phyloP scores from a whole-genome alignment of 192 early-diverging fungal genomes.

The Backusella luteola region DNA sequence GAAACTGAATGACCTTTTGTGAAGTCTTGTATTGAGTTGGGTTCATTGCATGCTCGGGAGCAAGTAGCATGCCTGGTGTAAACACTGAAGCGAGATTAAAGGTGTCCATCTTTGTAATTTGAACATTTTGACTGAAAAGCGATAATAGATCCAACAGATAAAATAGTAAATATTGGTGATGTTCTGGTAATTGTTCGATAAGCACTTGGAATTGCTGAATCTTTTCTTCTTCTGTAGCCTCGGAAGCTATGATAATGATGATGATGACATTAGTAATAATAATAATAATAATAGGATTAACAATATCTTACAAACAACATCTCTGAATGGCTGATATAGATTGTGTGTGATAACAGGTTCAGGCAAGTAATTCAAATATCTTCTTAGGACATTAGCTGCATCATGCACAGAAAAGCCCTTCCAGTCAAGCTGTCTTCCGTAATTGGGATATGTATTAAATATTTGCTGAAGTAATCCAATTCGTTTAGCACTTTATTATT shows the following conservation, averaged over 20 bases:
- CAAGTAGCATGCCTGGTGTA: constrained; percentile 69
- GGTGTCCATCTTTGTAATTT: constrained; percentile 65
- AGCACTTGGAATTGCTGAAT: constrained; percentile 50
- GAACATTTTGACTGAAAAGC: constrained; percentile 44
- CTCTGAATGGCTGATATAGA: constrained; percentile 62
- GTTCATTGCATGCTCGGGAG: constrained; percentile 63
- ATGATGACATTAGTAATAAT: neutral
- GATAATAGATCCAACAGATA: constrained; percentile 66
- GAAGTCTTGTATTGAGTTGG: constrained; percentile 72
- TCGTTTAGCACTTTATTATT: constrained; percentile 56
- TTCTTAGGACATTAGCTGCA: constrained; percentile 67
- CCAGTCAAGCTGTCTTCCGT: constrained; percentile 65
- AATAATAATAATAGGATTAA: too few species aligned
- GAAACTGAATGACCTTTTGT: constrained; percentile 67
- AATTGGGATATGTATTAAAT: constrained; percentile 64
- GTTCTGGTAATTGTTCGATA: constrained; percentile 52
- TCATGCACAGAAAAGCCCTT: constrained; percentile 73
- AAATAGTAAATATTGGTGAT: constrained; percentile 64
- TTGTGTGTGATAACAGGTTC: constrained; percentile 67
- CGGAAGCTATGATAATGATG: constrained; percentile 9
- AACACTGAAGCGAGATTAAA: constrained; percentile 73
- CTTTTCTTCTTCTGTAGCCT: constrained; percentile 27
- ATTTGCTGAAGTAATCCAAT: constrained; percentile 64
- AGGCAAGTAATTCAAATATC: constrained; percentile 69
- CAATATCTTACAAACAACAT: constrained; percentile 48